phyloP scores from a whole-genome alignment of 2,329 filamentous ascomycete genomes.

The Orbilia quercus region DNA sequence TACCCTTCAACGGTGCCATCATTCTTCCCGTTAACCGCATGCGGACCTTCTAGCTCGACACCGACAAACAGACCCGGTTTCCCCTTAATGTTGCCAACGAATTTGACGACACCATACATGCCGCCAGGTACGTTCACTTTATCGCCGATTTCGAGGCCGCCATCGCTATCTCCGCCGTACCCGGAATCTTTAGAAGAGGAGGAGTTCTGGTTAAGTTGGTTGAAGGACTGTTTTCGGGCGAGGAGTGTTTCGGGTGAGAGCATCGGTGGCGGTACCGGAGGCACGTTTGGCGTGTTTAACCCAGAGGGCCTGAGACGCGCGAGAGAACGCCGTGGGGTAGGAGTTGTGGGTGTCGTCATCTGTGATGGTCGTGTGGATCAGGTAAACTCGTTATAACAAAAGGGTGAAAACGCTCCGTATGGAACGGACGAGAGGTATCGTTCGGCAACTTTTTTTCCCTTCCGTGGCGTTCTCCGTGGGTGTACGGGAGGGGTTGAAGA shows the following conservation, averaged over 20 bases:
- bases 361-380: background rate
- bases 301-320: constrained; percentile 61
- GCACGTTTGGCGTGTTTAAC: constrained; percentile 62
- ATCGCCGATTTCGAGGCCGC: constrained; percentile 79
- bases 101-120: constrained; percentile 90
- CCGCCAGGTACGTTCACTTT: constrained; percentile 89
- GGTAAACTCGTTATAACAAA: no score
- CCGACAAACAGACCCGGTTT: constrained; percentile 93
- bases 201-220: constrained; percentile 73
- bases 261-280: constrained; percentile 68
- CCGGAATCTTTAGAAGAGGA: constrained; percentile 66
- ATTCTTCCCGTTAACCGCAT: constrained; percentile 88
- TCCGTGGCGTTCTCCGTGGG: background rate
- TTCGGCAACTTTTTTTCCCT: no score
- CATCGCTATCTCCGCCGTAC: constrained; percentile 64
- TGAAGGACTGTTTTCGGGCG: constrained; percentile 77
- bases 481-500: background rate
- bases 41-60: constrained; percentile 85
- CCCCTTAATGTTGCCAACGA: constrained; percentile 84
- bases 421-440: no score
- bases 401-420: no score
- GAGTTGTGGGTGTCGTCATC: constrained; percentile 53
- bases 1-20: constrained; percentile 95
- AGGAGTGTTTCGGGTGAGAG: constrained; percentile 66
- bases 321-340: constrained; percentile 60